Conservation (phyloP, 1,139 yeast species). For the Geotrichum fermentans region DNA sequence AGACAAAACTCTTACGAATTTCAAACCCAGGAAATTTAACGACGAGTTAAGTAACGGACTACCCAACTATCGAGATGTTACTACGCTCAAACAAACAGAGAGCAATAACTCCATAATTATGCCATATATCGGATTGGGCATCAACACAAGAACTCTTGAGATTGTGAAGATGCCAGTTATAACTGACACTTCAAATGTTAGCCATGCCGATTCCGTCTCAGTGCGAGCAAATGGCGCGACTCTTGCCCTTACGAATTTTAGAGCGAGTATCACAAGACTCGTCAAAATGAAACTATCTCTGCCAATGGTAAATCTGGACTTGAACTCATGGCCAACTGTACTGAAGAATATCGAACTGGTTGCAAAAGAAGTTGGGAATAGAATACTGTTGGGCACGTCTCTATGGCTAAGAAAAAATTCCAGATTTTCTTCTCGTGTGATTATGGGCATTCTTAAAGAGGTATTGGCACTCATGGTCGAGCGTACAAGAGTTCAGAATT, state of each 20-base stretch:
- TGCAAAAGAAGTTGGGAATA: slow-evolving; percentile 2
- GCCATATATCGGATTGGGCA: slow-evolving; percentile 20
- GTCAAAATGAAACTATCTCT: slow-evolving; percentile 5
- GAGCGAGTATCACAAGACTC: background rate
- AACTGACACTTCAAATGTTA: background rate
- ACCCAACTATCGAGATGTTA: background rate
- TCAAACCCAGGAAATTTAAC: slow-evolving; percentile 19
- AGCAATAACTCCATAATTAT: background rate
- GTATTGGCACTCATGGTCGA: slow-evolving; percentile 1
- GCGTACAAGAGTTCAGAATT: background rate
- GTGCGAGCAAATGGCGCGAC: slow-evolving; percentile 12
- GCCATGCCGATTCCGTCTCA: slow-evolving; percentile 2
- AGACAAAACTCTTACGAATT: slow-evolving; percentile 47
- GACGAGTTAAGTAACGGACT: background rate
- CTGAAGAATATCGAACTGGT: slow-evolving; percentile 2
- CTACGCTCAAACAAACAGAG: background rate
- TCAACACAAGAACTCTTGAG: slow-evolving; percentile 18
- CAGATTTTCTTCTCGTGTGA: background rate
- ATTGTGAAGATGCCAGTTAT: slow-evolving; percentile 4
- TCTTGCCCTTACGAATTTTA: background rate
- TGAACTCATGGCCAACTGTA: slow-evolving; percentile 13
- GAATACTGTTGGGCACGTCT: slow-evolving; percentile 7
- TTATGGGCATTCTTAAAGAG: background rate
- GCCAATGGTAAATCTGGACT: slow-evolving; percentile 4
- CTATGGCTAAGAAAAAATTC: slow-evolving; percentile 6